A percentile compares a stretch with the other conserved stretches of the same genome.
Conservation (phyloP, 208 protist species). For the Trypanosoma mega region DNA sequence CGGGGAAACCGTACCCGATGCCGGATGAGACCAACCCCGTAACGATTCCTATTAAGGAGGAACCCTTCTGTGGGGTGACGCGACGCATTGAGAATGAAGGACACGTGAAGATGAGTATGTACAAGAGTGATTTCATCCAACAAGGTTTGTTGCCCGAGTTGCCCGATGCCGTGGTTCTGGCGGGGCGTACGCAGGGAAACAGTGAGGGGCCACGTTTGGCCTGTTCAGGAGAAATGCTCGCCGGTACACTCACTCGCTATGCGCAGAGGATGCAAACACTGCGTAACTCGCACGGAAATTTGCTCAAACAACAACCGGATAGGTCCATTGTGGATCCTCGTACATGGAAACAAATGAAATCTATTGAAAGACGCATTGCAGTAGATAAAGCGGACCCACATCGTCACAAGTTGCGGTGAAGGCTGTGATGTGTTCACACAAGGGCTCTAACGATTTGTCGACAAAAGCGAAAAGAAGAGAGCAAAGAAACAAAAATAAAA, state of each 20-base stretch:
- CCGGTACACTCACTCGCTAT: conserved; percentile 45
- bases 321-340: conserved; percentile 15
- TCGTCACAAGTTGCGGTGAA: conserved; percentile 56
- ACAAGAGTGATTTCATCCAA: conserved; percentile 64
- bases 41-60: conserved; percentile 34
- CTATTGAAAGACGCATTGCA: conserved; percentile 40
- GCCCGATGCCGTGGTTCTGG: conserved; percentile 31
- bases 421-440: neutral
- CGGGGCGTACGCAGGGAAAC: neutral
- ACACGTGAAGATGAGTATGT: conserved; percentile 69
- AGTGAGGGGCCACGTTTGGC: conserved; percentile 8
- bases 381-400: conserved; percentile 80
- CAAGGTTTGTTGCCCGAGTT: conserved; percentile 72
- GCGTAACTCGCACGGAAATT: conserved; percentile 74
- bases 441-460: too few relatives aligned
- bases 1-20: conserved; percentile 26
- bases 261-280: conserved; percentile 29
- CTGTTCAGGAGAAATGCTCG: conserved; percentile 51
- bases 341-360: conserved; percentile 38
- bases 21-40: conserved; percentile 72
- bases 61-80: conserved; percentile 49
- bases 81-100: conserved; percentile 69
- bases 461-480: neutral
- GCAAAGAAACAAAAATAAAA: conserved; percentile 4
- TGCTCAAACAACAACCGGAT: conserved; percentile 31